A percentile compares a stretch with the other conserved stretches of the same genome.
phyloP scores from a whole-genome alignment of 495 filamentous ascomycete species.

The Rhypophila decipiens region DNA sequence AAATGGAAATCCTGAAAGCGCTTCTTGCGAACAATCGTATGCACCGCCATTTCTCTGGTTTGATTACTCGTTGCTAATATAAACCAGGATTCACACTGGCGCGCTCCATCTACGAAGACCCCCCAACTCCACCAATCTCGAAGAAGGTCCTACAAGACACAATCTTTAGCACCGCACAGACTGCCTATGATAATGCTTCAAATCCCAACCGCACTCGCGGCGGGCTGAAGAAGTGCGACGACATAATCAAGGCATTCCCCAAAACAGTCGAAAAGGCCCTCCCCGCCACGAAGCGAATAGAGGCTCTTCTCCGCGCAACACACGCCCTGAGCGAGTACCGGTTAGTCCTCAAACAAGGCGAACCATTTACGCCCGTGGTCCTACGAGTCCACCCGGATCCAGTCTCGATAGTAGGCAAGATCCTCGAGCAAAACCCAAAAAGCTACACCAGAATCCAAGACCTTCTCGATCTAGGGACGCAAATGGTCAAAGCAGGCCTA shows the following conservation, averaged over 20 bases:
- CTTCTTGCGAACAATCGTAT: slow-evolving; percentile 64
- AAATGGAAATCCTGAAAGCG: slow-evolving; percentile 68
- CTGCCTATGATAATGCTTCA: slow-evolving; percentile 80
- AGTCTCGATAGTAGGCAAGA: slow-evolving; percentile 71
- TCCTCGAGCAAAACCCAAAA: slow-evolving; percentile 79
- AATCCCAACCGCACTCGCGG: slow-evolving; percentile 82
- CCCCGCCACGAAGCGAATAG: slow-evolving; percentile 47
- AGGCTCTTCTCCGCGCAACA: slow-evolving; percentile 73
- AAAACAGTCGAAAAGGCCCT: slow-evolving; percentile 53
- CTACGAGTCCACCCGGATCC: slow-evolving; percentile 84
- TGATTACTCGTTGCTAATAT: slow-evolving; percentile 12
- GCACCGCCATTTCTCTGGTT: slow-evolving; percentile 9
- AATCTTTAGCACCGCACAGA: slow-evolving; percentile 60
- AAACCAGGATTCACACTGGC: slow-evolving; percentile 59
- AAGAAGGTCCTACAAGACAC: slow-evolving; percentile 53
- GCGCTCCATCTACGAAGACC: slow-evolving; percentile 60
- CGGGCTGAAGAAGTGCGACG: slow-evolving; percentile 74
- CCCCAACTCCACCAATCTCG: slow-evolving; percentile 44
- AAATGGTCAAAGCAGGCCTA: slow-evolving; percentile 69
- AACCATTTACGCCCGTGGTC: slow-evolving; percentile 86
- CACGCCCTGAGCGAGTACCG: slow-evolving; percentile 84
- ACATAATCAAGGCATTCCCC: slow-evolving; percentile 69
- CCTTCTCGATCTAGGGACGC: slow-evolving; percentile 68
- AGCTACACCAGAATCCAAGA: slow-evolving; percentile 85
- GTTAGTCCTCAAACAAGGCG: slow-evolving; percentile 81